These are phyloP conservation scores for Pichia scutulata DNA, from an alignment of 805 yeast genomes.

Conservation along the genomic window DNA sequence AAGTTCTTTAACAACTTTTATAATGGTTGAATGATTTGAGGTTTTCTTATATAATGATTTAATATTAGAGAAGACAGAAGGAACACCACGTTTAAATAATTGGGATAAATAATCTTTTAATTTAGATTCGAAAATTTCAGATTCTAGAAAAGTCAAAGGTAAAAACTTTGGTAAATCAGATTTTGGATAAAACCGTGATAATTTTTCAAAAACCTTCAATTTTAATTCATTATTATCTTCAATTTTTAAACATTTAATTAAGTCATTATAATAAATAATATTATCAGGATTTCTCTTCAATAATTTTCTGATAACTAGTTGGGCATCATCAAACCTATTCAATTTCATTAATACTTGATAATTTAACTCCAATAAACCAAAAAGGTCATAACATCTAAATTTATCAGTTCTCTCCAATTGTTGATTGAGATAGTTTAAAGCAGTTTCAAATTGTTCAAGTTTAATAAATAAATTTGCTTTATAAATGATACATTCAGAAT, in stretches of 20 bases:
- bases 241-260: conserved; percentile 61
- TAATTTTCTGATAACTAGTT: conserved; percentile 56
- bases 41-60: conserved; percentile 64
- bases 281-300: conserved; percentile 84
- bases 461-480: conserved; percentile 59
- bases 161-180: conserved; percentile 74
- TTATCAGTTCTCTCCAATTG: conserved; percentile 5
- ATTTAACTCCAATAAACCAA: conserved; percentile 54
- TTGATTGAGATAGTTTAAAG: conserved; percentile 52
- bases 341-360: conserved; percentile 57
- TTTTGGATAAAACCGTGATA: conserved; percentile 67
- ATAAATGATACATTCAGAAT: conserved; percentile 72
- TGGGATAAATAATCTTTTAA: conserved; percentile 47
- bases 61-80: conserved; percentile 80
- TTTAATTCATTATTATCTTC: conserved; percentile 41
- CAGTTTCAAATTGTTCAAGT: conserved; percentile 55
- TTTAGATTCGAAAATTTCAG: conserved; percentile 33
- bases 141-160: conserved; percentile 66
- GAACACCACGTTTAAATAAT: conserved; percentile 74
- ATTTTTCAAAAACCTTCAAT: conserved; percentile 53
- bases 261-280: conserved; percentile 49
- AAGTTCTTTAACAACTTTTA: conserved; percentile 46
- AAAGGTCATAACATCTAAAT: conserved; percentile 14
- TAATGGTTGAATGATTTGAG: conserved; percentile 35
- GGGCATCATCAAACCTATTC: conserved; percentile 49